Base-by-base conservation (phyloP, 192 early-diverging fungal species). In the Rhizoclosmatium globosum region DNA sequence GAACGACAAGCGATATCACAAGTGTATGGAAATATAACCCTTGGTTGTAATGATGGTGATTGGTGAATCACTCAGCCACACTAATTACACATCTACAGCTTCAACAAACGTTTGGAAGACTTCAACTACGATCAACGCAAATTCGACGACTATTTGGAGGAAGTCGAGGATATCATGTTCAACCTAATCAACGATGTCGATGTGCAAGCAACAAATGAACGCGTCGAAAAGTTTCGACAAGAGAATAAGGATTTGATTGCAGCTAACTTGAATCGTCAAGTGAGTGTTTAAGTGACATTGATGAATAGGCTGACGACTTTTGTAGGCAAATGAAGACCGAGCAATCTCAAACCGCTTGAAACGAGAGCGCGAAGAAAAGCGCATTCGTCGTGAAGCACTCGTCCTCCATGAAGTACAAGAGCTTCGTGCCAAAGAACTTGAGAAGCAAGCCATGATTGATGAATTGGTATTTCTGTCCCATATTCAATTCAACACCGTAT, bases 131-230 rank as follows among this genome's bases (percentile, higher is more conserved):
- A 88, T 64, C 75, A 94, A 44, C 86, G 87, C 67, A 85, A 84
- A 46, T 99, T 94, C 79, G 96, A 99, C 83, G 93, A 97, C 78
- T 98, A 96, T 74, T 72, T 98, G 48, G 97, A 99, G 79, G 93
- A 93, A 78, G 77, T 79, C 2, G 77, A 79, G 53, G 77, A 79
- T 15, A 69, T 79, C 57, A 50, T 93, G 43, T 93, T 96, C 77
- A 97, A 94, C 76, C 86, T 95, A 1, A 90, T 94, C 43, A 92
- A 97, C 79, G 93, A 93, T 56, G 92, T 94, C n/a, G 92, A 98
- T 83, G 88, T 96, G 1, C 88, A 92, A 59, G 91, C 94, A 64
- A 94, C 94, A 31, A 91, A 95, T 47, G 91, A 87, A 43, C 82
- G 87, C 44, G 96, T 98, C 48, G 87, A 92, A 72, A 83, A 84